These are phyloP conservation scores for Geosmithia morbida DNA, from an alignment of 2,329 filamentous ascomycete genomes.

Conservation along the genomic window DNA sequence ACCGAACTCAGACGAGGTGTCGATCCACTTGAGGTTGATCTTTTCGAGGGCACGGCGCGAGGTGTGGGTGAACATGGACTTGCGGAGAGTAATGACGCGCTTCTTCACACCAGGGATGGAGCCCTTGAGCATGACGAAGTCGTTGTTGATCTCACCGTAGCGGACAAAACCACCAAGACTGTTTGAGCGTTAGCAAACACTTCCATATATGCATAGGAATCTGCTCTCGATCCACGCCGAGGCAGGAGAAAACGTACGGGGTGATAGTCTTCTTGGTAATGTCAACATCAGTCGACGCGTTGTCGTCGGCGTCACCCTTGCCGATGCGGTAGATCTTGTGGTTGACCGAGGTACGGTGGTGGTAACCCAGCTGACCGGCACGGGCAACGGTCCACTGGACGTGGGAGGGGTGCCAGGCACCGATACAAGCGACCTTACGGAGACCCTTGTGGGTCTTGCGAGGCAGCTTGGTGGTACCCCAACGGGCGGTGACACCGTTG, in stretches of 20 bases:
- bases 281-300: slow-evolving; percentile 89
- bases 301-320: slow-evolving; percentile 80
- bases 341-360: slow-evolving; percentile 99
- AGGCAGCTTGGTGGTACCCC: slow-evolving; percentile 99
- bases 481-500: slow-evolving; percentile 91
- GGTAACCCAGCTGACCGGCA: slow-evolving; percentile 99
- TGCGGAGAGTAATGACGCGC: slow-evolving; percentile 96
- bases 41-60: slow-evolving; percentile 94
- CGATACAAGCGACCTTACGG: slow-evolving; percentile 99
- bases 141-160: slow-evolving; percentile 99
- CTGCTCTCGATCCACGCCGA: no score
- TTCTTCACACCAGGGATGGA: slow-evolving; percentile 98
- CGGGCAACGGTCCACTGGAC: slow-evolving; percentile 99
- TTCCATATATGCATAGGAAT: not conserved
- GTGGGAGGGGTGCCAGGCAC: slow-evolving; percentile 99
- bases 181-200: slow-evolving; percentile 16
- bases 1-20: slow-evolving; percentile 99
- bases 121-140: slow-evolving; percentile 96
- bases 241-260: slow-evolving; percentile 58
- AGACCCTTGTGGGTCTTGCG: slow-evolving; percentile 99
- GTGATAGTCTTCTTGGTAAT: slow-evolving; percentile 99
- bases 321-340: slow-evolving; percentile 99
- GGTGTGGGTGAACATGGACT: slow-evolving; percentile 97
- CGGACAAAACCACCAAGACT: slow-evolving; percentile 98
- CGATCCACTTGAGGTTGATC: slow-evolving; percentile 99